A percentile compares a stretch with the other conserved stretches of the same genome.
These are phyloP conservation scores for Mycena alexandri DNA, from an alignment of 768 basidiomycete genomes.

Conservation along the genomic window DNA sequence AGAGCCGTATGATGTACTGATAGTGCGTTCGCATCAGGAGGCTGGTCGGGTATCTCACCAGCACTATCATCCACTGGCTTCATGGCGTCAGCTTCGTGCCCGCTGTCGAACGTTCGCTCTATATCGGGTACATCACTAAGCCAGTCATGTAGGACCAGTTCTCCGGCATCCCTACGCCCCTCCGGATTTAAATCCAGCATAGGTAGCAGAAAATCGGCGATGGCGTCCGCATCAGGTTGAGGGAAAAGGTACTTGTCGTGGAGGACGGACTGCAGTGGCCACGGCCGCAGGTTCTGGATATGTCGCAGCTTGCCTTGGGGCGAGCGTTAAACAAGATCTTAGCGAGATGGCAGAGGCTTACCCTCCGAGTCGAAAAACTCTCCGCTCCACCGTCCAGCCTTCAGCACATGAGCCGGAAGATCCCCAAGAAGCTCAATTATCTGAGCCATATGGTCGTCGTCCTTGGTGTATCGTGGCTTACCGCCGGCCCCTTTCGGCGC, in stretches of 20 bases:
- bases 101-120: conserved; percentile 26
- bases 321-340: conserved; percentile 2
- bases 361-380: conserved; percentile 97
- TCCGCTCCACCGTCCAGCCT: conserved; percentile 90
- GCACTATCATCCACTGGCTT: conserved; percentile 79
- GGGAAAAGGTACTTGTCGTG: conserved; percentile 98
- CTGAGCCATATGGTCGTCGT: conserved; percentile 97
- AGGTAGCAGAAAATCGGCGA: conserved; percentile 85
- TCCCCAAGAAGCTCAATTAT: conserved; percentile 97
- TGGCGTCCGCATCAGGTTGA: conserved; percentile 80
- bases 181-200: conserved; percentile 94
- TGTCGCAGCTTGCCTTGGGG: conserved; percentile 83
- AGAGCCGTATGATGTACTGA: conserved; percentile 3
- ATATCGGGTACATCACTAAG: conserved; percentile 69
- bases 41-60: not conserved
- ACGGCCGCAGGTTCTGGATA: conserved; percentile 93
- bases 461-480: conserved; percentile 92
- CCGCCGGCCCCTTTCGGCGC: conserved; percentile 48
- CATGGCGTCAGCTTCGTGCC: conserved; percentile 67
- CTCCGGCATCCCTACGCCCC: conserved; percentile 85
- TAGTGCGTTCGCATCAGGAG: not conserved
- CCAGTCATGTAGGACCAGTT: conserved; percentile 89
- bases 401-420: conserved; percentile 83
- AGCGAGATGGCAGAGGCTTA: conserved; percentile 48
- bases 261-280: conserved; percentile 86